A percentile compares a stretch with the other conserved stretches of the same genome.
Conservation (phyloP, 2,329 filamentous ascomycete genomes). For the Cladosporium austrohemisphaericum region DNA sequence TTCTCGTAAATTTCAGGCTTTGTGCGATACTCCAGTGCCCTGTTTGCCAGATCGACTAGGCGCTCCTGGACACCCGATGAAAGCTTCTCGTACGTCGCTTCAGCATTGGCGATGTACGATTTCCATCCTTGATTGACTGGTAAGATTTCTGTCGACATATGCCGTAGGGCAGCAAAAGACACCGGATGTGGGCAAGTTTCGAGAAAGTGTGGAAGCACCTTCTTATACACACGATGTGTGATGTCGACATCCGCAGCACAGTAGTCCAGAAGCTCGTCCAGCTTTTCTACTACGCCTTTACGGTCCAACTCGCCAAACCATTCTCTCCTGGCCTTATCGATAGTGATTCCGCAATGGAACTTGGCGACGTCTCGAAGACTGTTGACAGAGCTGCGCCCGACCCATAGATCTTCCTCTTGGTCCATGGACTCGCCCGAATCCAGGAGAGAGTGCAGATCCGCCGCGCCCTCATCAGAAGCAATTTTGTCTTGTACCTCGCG, state of each 20-base stretch:
- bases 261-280: conserved; percentile 85
- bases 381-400: conserved; percentile 90
- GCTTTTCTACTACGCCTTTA: conserved; percentile 62
- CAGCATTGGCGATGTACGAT: conserved; percentile 75
- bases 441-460: conserved; percentile 68
- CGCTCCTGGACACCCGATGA: conserved; percentile 74
- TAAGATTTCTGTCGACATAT: conserved; percentile 89
- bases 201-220: conserved; percentile 86
- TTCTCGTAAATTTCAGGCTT: conserved; percentile 65
- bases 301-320: conserved; percentile 81
- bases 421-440: conserved; percentile 58
- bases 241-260: conserved; percentile 91
- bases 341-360: conserved; percentile 86
- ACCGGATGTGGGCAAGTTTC: conserved; percentile 92
- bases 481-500: conserved; percentile 78
- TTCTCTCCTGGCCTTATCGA: conserved; percentile 84
- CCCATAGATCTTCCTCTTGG: conserved; percentile 93
- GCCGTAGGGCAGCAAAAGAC: conserved; percentile 88
- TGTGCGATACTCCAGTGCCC: conserved; percentile 70
- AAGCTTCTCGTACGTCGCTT: conserved; percentile 75
- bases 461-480: conserved; percentile 64
- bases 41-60: conserved; percentile 68
- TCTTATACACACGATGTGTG: conserved; percentile 90
- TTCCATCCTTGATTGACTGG: conserved; percentile 88
- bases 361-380: conserved; percentile 92